phyloP scores from a whole-genome alignment of 2,329 filamentous ascomycete species.

The Stemphylium vesicarium region DNA sequence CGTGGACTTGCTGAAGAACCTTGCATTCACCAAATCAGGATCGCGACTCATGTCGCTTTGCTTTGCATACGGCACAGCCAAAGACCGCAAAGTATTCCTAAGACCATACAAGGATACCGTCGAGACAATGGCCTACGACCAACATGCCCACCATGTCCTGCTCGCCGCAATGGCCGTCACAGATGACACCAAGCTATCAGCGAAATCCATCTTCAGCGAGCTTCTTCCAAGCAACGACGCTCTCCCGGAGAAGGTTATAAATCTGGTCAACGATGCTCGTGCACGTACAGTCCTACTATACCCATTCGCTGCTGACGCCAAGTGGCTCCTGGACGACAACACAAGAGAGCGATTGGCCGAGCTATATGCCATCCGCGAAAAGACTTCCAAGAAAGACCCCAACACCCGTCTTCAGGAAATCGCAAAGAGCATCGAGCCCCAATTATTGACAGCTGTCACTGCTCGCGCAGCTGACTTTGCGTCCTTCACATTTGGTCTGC shows the following conservation, averaged over 20 bases:
- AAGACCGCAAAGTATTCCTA: conserved; percentile 89
- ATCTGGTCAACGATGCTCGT: conserved; percentile 69
- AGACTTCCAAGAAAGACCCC: conserved; percentile 91
- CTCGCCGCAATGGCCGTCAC: conserved; percentile 88
- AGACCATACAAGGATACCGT: conserved; percentile 90
- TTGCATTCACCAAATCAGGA: conserved; percentile 93
- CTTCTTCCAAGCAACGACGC: conserved; percentile 65
- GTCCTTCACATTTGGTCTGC: conserved; percentile 80
- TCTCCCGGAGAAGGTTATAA: conserved; percentile 68
- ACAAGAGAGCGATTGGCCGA: conserved; percentile 77
- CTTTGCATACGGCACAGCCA: conserved; percentile 83
- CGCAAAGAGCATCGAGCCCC: conserved; percentile 73
- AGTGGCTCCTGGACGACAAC: conserved; percentile 66
- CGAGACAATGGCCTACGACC: conserved; percentile 81
- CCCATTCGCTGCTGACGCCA: conserved; percentile 70
- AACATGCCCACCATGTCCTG: conserved; percentile 78
- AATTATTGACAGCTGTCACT: conserved; percentile 75
- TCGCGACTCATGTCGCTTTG: conserved; percentile 80
- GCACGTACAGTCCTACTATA: conserved; percentile 75
- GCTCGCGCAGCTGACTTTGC: conserved; percentile 72
- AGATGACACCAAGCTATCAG: conserved; percentile 88
- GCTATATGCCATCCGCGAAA: conserved; percentile 77
- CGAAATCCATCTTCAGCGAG: conserved; percentile 87
- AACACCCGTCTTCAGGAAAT: conserved; percentile 78
- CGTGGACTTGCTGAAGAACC: conserved; percentile 83